Base-by-base conservation (phyloP, 2,329 filamentous ascomycete genomes). In the Colletotrichum viniferum region DNA sequence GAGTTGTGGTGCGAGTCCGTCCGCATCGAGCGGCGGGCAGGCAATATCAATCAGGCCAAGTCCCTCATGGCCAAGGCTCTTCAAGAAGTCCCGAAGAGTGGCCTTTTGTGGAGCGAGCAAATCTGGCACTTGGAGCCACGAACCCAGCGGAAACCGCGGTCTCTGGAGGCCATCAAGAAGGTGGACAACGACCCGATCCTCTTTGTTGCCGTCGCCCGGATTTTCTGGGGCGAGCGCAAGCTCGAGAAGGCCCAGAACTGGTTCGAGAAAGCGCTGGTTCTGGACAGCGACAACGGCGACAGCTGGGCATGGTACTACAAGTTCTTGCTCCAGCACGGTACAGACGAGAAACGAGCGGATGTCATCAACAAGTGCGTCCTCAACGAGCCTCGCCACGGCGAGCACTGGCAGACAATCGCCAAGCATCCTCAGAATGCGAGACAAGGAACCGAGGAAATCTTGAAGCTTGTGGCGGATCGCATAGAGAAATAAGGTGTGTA, bases 221-320 rank as follows among this genome's bases (percentile, higher is more conserved):
- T 98, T 78, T 98, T 99, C 86, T 99, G 97, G 97, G 93, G 91
- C 12, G 97, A 99, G 86, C 91, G 97, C 71, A 93, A 94, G 82
- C 89, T 99, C 28, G 97, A 98, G 79, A 98, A 98, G 84, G 96
- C 97, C 4, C 94, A 96, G 84, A 96, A 92, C 78, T 99, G 97
- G 97, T 99, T 99, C 84, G 96, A 98, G 85, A 98, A 98, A 85
- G 97, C 97, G 1, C 92, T 98, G 71, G 89, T 98, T 69, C 88
- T 97, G 14, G 96, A 99, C 81, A 92, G 93, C 43, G 96, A 98
- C 83, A 87, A 92, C 66, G 97, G 97, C 66, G 97, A 99, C 86
- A 94, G 93, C 13, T 99, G 97, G 97, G 96, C 96, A 24, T 99
- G 96, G 96, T 99, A 98, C 84, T 97, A 96, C 84, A 96, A 96